Conservation (phyloP, 1,284 basidiomycete genomes). For the Cryptococcus sp. region DNA sequence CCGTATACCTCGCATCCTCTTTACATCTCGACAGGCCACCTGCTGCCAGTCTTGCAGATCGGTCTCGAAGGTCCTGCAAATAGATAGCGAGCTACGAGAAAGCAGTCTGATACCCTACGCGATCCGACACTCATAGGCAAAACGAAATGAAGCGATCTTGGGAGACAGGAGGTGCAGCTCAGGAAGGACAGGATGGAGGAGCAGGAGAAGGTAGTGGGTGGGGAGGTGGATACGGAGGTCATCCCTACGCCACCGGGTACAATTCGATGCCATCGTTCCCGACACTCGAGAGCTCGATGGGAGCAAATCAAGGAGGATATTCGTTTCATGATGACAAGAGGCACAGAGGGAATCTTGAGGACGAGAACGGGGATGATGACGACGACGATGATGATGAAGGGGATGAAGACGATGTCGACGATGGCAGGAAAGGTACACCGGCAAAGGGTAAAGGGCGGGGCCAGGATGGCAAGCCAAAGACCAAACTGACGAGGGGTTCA, state of each 20-base stretch:
- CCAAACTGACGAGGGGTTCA: slow-evolving; percentile 80
- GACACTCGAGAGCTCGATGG: slow-evolving; percentile 8
- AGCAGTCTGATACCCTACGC: too few species aligned
- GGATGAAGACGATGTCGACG: slow-evolving; percentile 32
- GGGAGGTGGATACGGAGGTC: slow-evolving; percentile 1
- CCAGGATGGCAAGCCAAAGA: slow-evolving; percentile 53
- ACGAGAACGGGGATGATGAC: slow-evolving; percentile 12
- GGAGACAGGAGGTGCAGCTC: slow-evolving; percentile 6
- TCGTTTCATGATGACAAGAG: slow-evolving; percentile 15
- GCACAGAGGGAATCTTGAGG: slow-evolving; percentile 3
- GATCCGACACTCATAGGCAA: background rate
- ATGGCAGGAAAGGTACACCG: slow-evolving; percentile 16
- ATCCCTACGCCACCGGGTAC: slow-evolving; percentile 43
- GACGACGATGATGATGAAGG: slow-evolving; percentile 32
- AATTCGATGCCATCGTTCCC: slow-evolving; percentile 18
- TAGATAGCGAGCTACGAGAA: too few species aligned
- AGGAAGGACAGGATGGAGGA: background rate
- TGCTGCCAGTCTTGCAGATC: too few species aligned
- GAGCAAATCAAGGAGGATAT: background rate
- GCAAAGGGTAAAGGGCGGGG: slow-evolving; percentile 24
- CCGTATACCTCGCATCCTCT: too few species aligned
- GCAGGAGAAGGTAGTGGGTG: background rate
- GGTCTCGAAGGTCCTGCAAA: too few species aligned
- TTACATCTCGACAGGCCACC: too few species aligned
- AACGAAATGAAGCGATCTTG: slow-evolving; percentile 20